Conservation (phyloP, 2,329 filamentous ascomycete species). For the Sodiomyces alkalinus region DNA sequence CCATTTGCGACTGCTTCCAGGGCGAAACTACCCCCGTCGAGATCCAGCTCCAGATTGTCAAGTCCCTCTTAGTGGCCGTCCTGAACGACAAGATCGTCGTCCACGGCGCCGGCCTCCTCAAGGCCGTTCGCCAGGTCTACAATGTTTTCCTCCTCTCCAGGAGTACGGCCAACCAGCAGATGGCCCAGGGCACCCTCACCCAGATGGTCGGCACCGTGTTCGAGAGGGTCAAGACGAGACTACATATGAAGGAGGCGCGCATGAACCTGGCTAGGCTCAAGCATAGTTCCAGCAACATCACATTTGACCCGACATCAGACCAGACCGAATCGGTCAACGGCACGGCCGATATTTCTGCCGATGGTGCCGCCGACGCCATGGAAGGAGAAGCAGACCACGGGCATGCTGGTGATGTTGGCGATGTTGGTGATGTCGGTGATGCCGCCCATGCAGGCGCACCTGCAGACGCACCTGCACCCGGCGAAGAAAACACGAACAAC, state of each 20-base stretch:
- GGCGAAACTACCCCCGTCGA: slow-evolving; percentile 86
- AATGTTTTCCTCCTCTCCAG: slow-evolving; percentile 96
- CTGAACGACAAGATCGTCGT: slow-evolving; percentile 98
- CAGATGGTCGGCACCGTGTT: slow-evolving; percentile 99
- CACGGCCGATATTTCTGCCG: slow-evolving; percentile 8
- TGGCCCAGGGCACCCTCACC: slow-evolving; percentile 89
- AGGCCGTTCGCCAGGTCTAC: slow-evolving; percentile 95
- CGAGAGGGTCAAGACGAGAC: slow-evolving; percentile 73
- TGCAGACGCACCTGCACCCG: slow-evolving; percentile 11
- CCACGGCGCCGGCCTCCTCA: slow-evolving; percentile 86
- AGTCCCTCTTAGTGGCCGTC: slow-evolving; percentile 87
- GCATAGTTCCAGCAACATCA: slow-evolving; percentile 34
- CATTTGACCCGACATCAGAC: slow-evolving; percentile 32
- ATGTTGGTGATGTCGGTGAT: too few species aligned
- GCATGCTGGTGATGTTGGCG: too few species aligned
- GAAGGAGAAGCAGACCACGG: slow-evolving; percentile 20
- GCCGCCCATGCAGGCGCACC: slow-evolving; percentile 16
- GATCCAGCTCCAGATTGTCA: slow-evolving; percentile 94
- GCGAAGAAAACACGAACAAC: too few species aligned
- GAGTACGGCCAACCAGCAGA: slow-evolving; percentile 86
- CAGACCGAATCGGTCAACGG: slow-evolving; percentile 21
- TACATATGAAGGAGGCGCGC: slow-evolving; percentile 76
- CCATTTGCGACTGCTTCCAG: slow-evolving; percentile 98
- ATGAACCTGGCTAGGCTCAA: slow-evolving; percentile 39
- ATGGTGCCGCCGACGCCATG: slow-evolving; percentile 22